Evolutionary conservation across 2,329 filamentous ascomycete species (phyloP).

Genomic region (Calonectria montana): DNA sequence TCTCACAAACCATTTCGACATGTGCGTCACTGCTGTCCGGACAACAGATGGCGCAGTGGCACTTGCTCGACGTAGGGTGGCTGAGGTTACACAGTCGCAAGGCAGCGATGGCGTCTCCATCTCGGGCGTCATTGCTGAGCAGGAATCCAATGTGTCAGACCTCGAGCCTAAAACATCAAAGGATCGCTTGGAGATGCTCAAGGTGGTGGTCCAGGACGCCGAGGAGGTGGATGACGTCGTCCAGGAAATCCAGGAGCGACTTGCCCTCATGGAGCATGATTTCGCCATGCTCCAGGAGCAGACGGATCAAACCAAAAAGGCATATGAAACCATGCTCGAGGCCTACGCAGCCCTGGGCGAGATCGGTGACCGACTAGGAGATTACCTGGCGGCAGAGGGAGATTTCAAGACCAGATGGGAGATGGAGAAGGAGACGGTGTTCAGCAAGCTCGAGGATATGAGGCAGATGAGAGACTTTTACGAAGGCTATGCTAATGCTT

Average conservation of each 20-base stretch:
- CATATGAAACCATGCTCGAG: conserved; percentile 68
- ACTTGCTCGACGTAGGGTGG: conserved; percentile 74
- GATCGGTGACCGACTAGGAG: conserved; percentile 73
- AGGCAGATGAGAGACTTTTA: conserved; percentile 84
- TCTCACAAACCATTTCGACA: conserved; percentile 88
- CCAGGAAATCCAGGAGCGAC: conserved; percentile 77
- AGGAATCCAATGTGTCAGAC: conserved; percentile 61
- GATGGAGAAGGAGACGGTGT: conserved; percentile 77
- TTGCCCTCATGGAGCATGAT: conserved; percentile 80
- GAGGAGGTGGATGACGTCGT: conserved; percentile 75
- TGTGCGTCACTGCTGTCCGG: conserved; percentile 90
- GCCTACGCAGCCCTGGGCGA: conserved; percentile 76
- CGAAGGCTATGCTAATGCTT: conserved; percentile 85
- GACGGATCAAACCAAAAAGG: conserved; percentile 60
- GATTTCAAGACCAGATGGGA: conserved; percentile 78
- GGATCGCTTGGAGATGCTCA: conserved; percentile 85
- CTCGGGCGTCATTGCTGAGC: conserved; percentile 72
- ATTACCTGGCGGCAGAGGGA: conserved; percentile 72
- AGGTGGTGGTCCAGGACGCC: conserved; percentile 80
- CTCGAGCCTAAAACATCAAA: conserved; percentile 79
- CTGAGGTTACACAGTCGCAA: conserved; percentile 68
- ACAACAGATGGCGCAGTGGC: conserved; percentile 86
- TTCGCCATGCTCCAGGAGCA: conserved; percentile 73
- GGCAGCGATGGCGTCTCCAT: conserved; percentile 66
- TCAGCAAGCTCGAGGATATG: conserved; percentile 78